Evolutionary conservation across 208 protist genomes (phyloP).

Genomic region (Trypanosoma mega): DNA sequence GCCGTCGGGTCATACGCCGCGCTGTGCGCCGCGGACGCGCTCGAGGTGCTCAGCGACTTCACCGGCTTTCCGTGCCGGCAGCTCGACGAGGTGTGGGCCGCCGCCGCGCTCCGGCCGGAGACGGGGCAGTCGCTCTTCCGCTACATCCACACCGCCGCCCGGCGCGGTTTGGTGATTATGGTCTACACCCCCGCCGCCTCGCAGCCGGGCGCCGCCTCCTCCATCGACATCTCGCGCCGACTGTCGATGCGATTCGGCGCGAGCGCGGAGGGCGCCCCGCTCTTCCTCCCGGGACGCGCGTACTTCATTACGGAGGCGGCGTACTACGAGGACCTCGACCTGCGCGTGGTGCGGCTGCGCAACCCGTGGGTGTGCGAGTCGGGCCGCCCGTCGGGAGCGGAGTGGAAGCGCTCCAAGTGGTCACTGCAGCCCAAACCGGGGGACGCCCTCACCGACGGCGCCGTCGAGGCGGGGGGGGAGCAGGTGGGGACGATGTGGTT

Average conservation of each 20-base stretch:
- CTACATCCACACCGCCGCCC: slow-evolving; percentile 4
- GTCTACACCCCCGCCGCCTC: slow-evolving; percentile 10
- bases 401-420: slow-evolving; percentile 55
- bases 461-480: too few relatives aligned
- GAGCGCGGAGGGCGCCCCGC: background rate
- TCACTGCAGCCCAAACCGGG: slow-evolving; percentile 57
- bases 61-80: slow-evolving; percentile 12
- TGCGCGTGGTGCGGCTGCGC: slow-evolving; percentile 52
- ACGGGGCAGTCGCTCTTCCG: slow-evolving; percentile 2
- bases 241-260: background rate
- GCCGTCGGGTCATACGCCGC: slow-evolving; percentile 28
- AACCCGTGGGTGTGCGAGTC: slow-evolving; percentile 63
- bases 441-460: background rate
- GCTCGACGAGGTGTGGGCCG: slow-evolving; percentile 40
- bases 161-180: slow-evolving; percentile 9
- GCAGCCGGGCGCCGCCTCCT: background rate
- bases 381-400: slow-evolving; percentile 16
- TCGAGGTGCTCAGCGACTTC: slow-evolving; percentile 18
- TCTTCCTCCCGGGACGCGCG: slow-evolving; percentile 12
- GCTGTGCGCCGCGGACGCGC: slow-evolving; percentile 5
- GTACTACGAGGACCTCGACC: slow-evolving; percentile 39
- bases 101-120: background rate
- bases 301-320: slow-evolving; percentile 13
- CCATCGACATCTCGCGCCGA: background rate
- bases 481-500: slow-evolving; percentile 22